Conservation (phyloP, 2,329 filamentous ascomycete genomes). For the Aspergillus phoenicis region DNA sequence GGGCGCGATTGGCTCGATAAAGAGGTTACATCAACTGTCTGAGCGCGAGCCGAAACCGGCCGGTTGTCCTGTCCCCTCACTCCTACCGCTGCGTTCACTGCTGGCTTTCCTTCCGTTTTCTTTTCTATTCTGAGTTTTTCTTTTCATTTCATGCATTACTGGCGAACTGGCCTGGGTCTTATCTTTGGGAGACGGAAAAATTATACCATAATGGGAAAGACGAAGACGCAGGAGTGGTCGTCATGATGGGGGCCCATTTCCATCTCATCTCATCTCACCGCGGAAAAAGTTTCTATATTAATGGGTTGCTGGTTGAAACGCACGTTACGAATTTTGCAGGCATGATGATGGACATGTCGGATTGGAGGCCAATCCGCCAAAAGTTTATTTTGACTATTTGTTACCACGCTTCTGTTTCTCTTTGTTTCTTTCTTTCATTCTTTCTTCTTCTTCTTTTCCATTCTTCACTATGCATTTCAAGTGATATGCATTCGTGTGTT, state of each 20-base stretch:
- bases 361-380: slow-evolving; percentile 13
- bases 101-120: slow-evolving; percentile 12
- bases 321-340: slow-evolving; percentile 21
- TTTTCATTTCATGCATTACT: slow-evolving; percentile 22
- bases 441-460: slow-evolving; percentile 2
- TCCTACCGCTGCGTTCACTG: slow-evolving; percentile 4
- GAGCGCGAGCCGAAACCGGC: neutral
- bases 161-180: slow-evolving; percentile 27
- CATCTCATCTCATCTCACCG: neutral
- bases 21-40: slow-evolving; percentile 8
- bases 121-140: neutral
- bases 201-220: slow-evolving; percentile 19
- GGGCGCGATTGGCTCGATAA: slow-evolving; percentile 12
- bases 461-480: neutral
- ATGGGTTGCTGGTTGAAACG: slow-evolving; percentile 18
- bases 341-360: slow-evolving; percentile 15
- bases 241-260: neutral
- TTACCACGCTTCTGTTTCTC: neutral
- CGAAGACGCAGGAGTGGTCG: slow-evolving; percentile 9
- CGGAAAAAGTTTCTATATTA: slow-evolving; percentile 12
- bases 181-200: slow-evolving; percentile 21
- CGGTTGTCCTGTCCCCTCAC: neutral
- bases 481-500: neutral
- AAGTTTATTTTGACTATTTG: slow-evolving; percentile 3
- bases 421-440: neutral